A percentile compares a stretch with the other conserved stretches of the same genome.
Conservation (phyloP, 169 alveolate genomes). For the Perkinsus chesapeaki region DNA sequence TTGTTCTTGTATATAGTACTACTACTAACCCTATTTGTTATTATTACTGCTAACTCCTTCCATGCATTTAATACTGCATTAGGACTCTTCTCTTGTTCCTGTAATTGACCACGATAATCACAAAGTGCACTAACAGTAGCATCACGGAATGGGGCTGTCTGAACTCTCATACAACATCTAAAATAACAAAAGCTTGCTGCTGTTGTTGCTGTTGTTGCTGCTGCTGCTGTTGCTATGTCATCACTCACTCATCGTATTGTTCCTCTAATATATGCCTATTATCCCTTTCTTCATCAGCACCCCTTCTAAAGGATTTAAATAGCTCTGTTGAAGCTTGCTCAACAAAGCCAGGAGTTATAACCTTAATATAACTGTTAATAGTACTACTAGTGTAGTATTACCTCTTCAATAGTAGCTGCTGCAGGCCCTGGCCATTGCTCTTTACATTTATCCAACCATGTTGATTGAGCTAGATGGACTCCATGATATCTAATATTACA, state of each 20-base stretch:
- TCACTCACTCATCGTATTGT: background rate
- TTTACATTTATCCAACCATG: background rate
- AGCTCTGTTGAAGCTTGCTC: background rate
- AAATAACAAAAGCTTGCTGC: background rate
- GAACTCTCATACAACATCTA: background rate
- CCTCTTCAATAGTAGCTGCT: background rate
- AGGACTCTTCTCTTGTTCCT: background rate
- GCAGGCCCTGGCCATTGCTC: background rate
- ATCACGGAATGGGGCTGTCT: constrained; percentile 1
- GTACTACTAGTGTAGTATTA: background rate
- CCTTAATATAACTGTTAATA: background rate
- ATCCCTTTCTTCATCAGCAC: background rate
- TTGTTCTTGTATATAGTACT: background rate
- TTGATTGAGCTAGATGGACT: background rate
- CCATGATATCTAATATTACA: background rate
- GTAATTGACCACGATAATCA: background rate
- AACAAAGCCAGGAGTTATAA: background rate
- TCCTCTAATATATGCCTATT: background rate
- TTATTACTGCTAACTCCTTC: background rate
- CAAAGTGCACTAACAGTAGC: background rate
- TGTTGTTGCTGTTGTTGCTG: background rate
- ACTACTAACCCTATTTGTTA: background rate
- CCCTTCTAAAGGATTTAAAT: background rate
- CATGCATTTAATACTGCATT: background rate
- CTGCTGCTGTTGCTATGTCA: background rate